A percentile compares a stretch with the other conserved stretches of the same genome.
Evolutionary conservation across 768 basidiomycete genomes (phyloP).

Genomic region (Trametes maxima): DNA sequence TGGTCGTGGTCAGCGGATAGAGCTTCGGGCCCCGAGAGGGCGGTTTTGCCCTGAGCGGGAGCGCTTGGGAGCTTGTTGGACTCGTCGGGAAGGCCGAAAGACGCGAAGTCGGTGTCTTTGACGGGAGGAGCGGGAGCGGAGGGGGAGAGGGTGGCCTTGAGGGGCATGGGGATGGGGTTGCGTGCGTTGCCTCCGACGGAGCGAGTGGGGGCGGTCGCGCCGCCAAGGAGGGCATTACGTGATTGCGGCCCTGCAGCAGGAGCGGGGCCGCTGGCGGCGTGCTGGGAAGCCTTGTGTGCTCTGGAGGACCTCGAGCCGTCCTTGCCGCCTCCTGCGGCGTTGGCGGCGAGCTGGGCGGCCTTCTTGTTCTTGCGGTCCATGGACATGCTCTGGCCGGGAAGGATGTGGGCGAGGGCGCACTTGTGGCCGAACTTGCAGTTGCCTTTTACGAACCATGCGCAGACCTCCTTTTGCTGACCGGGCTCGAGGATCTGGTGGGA

Average conservation of each 20-base stretch:
- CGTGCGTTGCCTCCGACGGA: slow-evolving; percentile 46
- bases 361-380: slow-evolving; percentile 99
- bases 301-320: slow-evolving; percentile 41
- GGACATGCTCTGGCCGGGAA: slow-evolving; percentile 91
- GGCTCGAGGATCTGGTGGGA: slow-evolving; percentile 77
- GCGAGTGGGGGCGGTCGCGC: slow-evolving; percentile 72
- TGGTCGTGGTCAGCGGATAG: slow-evolving; percentile 22
- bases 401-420: slow-evolving; percentile 91
- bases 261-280: slow-evolving; percentile 12
- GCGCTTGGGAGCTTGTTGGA: slow-evolving; percentile 48
- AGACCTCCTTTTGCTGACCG: slow-evolving; percentile 77
- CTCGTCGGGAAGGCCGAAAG: slow-evolving; percentile 69
- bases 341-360: slow-evolving; percentile 69
- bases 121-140: slow-evolving; percentile 80
- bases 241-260: slow-evolving; percentile 19
- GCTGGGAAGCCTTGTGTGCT: slow-evolving; percentile 28
- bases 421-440: slow-evolving; percentile 81
- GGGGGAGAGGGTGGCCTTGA: slow-evolving; percentile 73
- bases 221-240: slow-evolving; percentile 46
- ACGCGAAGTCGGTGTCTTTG: slow-evolving; percentile 73
- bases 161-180: slow-evolving; percentile 63
- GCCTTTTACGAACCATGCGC: slow-evolving; percentile 92
- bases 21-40: slow-evolving; percentile 16
- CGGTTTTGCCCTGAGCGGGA: slow-evolving; percentile 40
- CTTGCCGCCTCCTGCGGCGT: slow-evolving; percentile 37